Conservation (phyloP, 495 filamentous ascomycete genomes). For the Podospora conica region DNA sequence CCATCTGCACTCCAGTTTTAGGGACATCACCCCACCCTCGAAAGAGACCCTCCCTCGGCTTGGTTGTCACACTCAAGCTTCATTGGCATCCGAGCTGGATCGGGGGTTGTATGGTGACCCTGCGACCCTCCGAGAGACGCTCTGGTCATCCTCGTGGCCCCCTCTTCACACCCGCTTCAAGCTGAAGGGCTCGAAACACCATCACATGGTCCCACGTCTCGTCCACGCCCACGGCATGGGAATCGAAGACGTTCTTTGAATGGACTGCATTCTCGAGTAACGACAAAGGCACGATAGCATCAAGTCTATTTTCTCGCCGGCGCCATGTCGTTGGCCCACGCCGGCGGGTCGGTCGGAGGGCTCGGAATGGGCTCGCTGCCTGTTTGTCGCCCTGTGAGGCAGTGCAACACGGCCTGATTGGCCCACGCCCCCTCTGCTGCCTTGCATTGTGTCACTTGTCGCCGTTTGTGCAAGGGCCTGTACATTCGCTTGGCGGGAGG, state of each 20-base stretch:
- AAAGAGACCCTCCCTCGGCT: not conserved
- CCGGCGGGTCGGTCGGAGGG: not conserved
- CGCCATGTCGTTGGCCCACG: too few species aligned
- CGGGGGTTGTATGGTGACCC: not conserved
- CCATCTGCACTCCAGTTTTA: not conserved
- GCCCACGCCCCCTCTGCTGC: not conserved
- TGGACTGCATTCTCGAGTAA: too few species aligned
- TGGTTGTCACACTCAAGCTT: not conserved
- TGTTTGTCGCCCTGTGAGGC: constrained; percentile 4
- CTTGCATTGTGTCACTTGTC: not conserved
- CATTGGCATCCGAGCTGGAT: not conserved
- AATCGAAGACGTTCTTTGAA: not conserved
- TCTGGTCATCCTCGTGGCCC: not conserved
- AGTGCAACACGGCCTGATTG: constrained; percentile 6
- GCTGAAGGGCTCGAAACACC: not conserved
- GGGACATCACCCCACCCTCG: not conserved
- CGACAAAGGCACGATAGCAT: not conserved
- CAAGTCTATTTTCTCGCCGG: not conserved
- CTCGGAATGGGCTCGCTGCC: not conserved
- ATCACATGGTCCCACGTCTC: not conserved
- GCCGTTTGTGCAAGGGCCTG: not conserved
- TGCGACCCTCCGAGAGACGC: not conserved
- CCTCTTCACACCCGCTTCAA: not conserved
- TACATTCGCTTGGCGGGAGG: not conserved
- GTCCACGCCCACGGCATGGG: not conserved